phyloP scores from a whole-genome alignment of 345 rosid genomes.

The Pugionium dolabratum region DNA sequence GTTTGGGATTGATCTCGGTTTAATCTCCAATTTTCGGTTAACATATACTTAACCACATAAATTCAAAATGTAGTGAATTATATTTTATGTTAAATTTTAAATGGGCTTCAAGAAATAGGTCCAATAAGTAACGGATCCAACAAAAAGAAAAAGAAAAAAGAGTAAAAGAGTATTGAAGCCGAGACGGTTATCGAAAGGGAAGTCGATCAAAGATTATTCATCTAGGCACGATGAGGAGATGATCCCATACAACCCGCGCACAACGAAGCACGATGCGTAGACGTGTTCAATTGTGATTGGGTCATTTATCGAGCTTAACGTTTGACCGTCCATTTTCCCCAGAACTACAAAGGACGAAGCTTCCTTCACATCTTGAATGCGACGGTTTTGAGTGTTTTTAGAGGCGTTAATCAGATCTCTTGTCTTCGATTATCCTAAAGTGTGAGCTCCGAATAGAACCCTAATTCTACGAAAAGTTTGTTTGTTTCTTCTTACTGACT shows the following conservation, averaged over 20 bases:
- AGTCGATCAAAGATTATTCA: slow-evolving; percentile 9
- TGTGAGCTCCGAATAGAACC: slow-evolving; percentile 5
- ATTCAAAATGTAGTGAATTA: too few species aligned
- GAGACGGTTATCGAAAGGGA: slow-evolving; percentile 1
- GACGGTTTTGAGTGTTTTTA: not conserved
- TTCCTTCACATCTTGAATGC: slow-evolving; percentile 1
- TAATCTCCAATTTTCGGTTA: too few species aligned
- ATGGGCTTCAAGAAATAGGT: too few species aligned
- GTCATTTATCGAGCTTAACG: not conserved
- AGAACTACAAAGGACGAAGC: not conserved
- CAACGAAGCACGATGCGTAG: slow-evolving; percentile 36
- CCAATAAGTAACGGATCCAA: not conserved
- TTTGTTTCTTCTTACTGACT: not conserved
- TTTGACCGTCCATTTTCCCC: slow-evolving; percentile 27
- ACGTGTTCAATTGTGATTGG: not conserved
- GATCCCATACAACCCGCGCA: slow-evolving; percentile 18
- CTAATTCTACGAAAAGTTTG: not conserved
- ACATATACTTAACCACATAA: too few species aligned
- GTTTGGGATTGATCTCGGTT: too few species aligned
- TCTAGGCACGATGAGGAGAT: slow-evolving; percentile 32
- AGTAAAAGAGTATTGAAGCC: too few species aligned
- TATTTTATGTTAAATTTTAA: too few species aligned
- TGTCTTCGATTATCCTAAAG: slow-evolving; percentile 27
- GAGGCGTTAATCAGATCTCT: slow-evolving; percentile 24
- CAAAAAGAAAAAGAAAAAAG: not conserved